Evolutionary conservation across 805 yeast genomes (phyloP).

Genomic region (Metschnikowia picachoensis): DNA sequence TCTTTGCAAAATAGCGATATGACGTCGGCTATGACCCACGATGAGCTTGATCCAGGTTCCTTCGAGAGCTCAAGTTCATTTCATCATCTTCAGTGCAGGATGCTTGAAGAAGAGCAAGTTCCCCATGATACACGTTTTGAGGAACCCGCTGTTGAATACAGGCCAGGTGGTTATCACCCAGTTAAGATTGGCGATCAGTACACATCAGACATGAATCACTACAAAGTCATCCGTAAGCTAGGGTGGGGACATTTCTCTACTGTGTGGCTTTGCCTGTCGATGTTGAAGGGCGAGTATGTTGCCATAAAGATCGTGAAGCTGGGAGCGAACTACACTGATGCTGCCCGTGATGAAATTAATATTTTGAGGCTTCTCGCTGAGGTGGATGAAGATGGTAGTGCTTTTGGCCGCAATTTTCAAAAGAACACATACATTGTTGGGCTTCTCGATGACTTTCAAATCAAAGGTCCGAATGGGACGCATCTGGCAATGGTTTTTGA

Average conservation of each 20-base stretch:
- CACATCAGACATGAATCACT: constrained; percentile 56
- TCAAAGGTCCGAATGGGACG: constrained; percentile 84
- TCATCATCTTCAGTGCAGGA: neutral
- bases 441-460: constrained; percentile 78
- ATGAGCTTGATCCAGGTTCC: constrained; percentile 14
- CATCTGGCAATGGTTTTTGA: constrained; percentile 98
- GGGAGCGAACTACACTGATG: constrained; percentile 86
- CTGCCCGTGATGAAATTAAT: constrained; percentile 90
- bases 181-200: constrained; percentile 83
- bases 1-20: constrained; percentile 37
- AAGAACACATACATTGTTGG: constrained; percentile 58
- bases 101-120: constrained; percentile 9
- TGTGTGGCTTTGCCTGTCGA: constrained; percentile 31
- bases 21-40: constrained; percentile 24
- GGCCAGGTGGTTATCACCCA: constrained; percentile 94
- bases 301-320: constrained; percentile 93
- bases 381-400: constrained; percentile 6
- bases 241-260: constrained; percentile 99
- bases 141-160: constrained; percentile 82
- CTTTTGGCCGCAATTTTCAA: neutral
- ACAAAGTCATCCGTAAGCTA: constrained; percentile 77
- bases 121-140: constrained; percentile 45
- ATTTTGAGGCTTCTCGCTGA: constrained; percentile 74
- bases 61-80: constrained; percentile 4
- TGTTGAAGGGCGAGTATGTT: constrained; percentile 89